Evolutionary conservation across 768 basidiomycete species (phyloP), one percentile per base, ranked within the genome.

Genomic region (Russula abietina): DNA sequence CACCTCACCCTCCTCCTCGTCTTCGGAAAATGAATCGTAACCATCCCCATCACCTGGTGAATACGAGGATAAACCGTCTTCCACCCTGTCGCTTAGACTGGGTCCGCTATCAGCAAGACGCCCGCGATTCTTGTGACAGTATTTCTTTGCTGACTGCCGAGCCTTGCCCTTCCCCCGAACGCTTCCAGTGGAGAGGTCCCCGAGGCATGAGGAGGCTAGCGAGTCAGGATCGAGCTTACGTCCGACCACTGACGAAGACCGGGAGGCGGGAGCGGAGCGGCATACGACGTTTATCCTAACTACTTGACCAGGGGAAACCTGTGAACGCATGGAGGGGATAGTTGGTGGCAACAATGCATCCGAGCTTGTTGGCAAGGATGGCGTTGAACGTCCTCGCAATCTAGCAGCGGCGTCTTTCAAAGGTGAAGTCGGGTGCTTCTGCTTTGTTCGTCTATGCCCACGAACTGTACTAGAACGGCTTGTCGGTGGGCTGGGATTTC

Each of bases 241-340:
- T 33, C 64, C 26, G 10, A 70, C 74, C 19, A 73, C 73, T 8
- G 87, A 89, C 11, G 77, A 76, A 0, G 82, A 75, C 2, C 88
- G 79, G 51, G 87, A 88, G 5, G 79, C 80, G 4, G 89, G 88
- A 5, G 88, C 86, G 68, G 87, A 88, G 56, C 83, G 76, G 70
- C 89, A 90, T 50, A 84, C 75, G 32, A 89, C 88, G 33, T 77
- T 76, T 38, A 82, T 82, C 32, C 76, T 76, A 19, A 77, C 78
- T 6, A 90, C 79, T 17, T 73, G 68, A 1, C 75, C 73, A 41
- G 72, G 73, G 28, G 75, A 75, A 36, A 73, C 72, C 65, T 74
- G 73, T 14, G 72, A 51, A 28, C 59, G 58, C 55, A 53, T 55
- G 16, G 41, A 24, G 36, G 49, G 45, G 24, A 66, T 33, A 26